phyloP scores from a whole-genome alignment of 1,284 basidiomycete species.

The Omphalotus olearius region DNA sequence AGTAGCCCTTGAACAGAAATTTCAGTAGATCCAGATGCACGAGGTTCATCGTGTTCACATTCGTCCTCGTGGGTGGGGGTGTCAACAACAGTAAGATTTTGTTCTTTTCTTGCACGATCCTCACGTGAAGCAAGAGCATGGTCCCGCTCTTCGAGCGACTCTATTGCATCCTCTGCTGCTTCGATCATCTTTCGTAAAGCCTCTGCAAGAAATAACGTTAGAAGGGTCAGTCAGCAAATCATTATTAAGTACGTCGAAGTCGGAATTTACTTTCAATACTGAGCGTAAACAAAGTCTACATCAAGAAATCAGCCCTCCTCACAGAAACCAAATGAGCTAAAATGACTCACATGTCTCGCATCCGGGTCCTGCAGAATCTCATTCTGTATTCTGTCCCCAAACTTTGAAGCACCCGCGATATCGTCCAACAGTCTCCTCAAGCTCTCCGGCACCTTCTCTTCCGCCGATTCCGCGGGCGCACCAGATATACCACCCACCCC shows the following conservation, averaged over 20 bases:
- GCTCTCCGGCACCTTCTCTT: slow-evolving; percentile 30
- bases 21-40: no score
- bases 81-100: no score
- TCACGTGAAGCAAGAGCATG: not conserved
- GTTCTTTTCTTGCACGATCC: no score
- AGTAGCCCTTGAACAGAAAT: no score
- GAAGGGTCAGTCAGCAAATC: not conserved
- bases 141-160: slow-evolving; percentile 35
- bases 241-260: slow-evolving; percentile 7
- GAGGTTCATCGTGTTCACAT: no score
- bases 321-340: slow-evolving; percentile 15
- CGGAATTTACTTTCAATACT: slow-evolving; percentile 47
- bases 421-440: slow-evolving; percentile 44
- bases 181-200: slow-evolving; percentile 37
- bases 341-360: slow-evolving; percentile 38
- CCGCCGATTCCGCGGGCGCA: slow-evolving; percentile 11
- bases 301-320: not conserved
- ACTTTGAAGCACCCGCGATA: slow-evolving; percentile 26
- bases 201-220: slow-evolving; percentile 25
- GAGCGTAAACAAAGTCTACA: slow-evolving; percentile 45
- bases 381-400: slow-evolving; percentile 35
- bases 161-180: slow-evolving; percentile 37
- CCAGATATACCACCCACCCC: not conserved
- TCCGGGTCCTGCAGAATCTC: slow-evolving; percentile 48
- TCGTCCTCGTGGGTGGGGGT: no score